A percentile compares a stretch with the other conserved stretches of the same genome.
These are phyloP conservation scores for Cornus kousa DNA, from an alignment of 148 eudicot species.

Conservation along the genomic window DNA sequence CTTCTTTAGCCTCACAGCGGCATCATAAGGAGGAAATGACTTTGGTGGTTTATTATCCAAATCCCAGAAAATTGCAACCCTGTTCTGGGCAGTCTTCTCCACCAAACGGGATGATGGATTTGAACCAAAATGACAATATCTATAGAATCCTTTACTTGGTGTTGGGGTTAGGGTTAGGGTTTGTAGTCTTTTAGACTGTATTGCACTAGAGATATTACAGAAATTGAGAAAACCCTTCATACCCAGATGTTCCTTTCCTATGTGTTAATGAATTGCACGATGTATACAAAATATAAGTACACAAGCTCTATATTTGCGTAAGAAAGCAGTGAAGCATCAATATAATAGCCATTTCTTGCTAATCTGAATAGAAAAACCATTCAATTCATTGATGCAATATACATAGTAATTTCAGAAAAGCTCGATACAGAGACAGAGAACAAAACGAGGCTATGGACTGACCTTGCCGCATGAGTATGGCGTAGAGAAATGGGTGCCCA, in stretches of 20 bases:
- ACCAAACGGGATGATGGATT: slow-evolving; percentile 14
- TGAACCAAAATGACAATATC: slow-evolving; percentile 28
- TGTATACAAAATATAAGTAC: background rate
- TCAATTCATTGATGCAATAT: background rate
- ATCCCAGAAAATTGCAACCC: slow-evolving; percentile 84
- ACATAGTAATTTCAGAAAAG: background rate
- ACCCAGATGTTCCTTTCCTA: background rate
- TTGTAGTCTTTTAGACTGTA: slow-evolving; percentile 18
- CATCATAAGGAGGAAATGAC: slow-evolving; percentile 58
- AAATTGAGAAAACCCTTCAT: slow-evolving; percentile 19
- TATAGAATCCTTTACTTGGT: slow-evolving; percentile 5
- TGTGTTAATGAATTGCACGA: background rate
- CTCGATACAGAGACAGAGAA: background rate
- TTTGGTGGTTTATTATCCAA: slow-evolving; percentile 84
- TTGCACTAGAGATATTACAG: background rate
- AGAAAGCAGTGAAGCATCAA: background rate
- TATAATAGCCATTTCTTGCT: background rate
- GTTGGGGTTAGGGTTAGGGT: slow-evolving; percentile 9
- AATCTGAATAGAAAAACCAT: background rate
- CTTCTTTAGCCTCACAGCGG: slow-evolving; percentile 54
- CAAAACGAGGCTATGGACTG: background rate
- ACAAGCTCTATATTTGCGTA: background rate
- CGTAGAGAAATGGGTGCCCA: too few relatives aligned
- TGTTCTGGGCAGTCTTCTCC: slow-evolving; percentile 25
- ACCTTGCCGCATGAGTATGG: background rate